Evolutionary conservation across 495 filamentous ascomycete genomes (phyloP).

Genomic region (Neurospora sp.): DNA sequence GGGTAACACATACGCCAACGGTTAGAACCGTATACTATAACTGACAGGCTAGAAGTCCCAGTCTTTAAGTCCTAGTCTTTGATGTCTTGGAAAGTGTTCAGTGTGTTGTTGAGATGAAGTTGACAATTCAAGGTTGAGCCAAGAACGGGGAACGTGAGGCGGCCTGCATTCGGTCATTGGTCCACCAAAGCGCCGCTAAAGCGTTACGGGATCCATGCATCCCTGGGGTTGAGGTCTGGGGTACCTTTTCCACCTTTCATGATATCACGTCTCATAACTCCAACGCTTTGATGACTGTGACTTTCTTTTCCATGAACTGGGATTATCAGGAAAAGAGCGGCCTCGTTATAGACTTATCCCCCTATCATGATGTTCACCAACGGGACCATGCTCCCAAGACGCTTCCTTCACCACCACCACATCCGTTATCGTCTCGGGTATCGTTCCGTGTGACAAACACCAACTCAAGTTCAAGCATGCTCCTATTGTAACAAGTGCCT

Average conservation of each 20-base stretch:
- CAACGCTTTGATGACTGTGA: not conserved
- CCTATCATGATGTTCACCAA: not conserved
- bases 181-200: not conserved
- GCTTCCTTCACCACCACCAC: not conserved
- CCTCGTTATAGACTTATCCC: not conserved
- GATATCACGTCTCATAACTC: not conserved
- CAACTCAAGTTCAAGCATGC: not conserved
- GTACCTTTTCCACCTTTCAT: not conserved
- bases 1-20: not conserved
- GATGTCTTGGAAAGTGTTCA: not conserved
- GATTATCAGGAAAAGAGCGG: not conserved
- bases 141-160: not conserved
- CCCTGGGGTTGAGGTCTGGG: not conserved
- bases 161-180: not conserved
- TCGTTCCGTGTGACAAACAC: not conserved
- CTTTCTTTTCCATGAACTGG: not conserved
- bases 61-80: not conserved
- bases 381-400: not conserved
- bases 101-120: not conserved
- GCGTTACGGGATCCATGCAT: not conserved
- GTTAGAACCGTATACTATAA: not conserved
- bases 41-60: not conserved
- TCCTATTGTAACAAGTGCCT: constrained; percentile 6
- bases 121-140: not conserved
- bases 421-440: not conserved